Conservation (phyloP, 257 asterid species). For the Osmanthus fragrans region DNA sequence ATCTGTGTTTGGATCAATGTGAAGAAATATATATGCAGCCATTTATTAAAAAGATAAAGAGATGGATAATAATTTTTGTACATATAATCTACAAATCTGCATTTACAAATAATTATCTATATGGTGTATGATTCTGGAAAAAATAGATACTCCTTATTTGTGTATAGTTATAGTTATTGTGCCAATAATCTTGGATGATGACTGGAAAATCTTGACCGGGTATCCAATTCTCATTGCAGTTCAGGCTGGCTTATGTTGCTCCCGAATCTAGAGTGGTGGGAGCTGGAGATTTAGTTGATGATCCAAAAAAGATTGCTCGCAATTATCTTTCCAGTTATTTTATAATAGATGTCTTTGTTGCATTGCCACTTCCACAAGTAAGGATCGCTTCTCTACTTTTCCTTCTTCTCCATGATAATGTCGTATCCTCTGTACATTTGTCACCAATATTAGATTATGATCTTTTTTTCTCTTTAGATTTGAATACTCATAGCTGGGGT, state of each 20-base stretch:
- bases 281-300: slow-evolving; percentile 62
- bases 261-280: slow-evolving; percentile 80
- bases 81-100: background rate
- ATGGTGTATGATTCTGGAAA: background rate
- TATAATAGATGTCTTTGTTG: slow-evolving; percentile 55
- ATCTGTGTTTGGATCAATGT: background rate
- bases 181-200: background rate
- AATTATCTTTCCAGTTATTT: slow-evolving; percentile 64
- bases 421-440: background rate
- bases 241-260: slow-evolving; percentile 79
- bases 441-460: background rate
- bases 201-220: background rate
- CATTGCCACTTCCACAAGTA: slow-evolving; percentile 85
- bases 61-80: background rate
- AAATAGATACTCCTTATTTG: background rate
- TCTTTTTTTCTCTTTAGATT: background rate
- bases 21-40: background rate
- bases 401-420: background rate
- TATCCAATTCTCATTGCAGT: slow-evolving; percentile 49
- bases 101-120: background rate
- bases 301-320: slow-evolving; percentile 64
- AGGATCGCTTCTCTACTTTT: slow-evolving; percentile 4
- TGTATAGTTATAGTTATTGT: background rate
- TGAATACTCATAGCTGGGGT: background rate
- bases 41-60: background rate